Evolutionary conservation across 352 stramenopile genomes (phyloP), one percentile per base, ranked within the genome.

Genomic region (Pythium pyrilobum): DNA sequence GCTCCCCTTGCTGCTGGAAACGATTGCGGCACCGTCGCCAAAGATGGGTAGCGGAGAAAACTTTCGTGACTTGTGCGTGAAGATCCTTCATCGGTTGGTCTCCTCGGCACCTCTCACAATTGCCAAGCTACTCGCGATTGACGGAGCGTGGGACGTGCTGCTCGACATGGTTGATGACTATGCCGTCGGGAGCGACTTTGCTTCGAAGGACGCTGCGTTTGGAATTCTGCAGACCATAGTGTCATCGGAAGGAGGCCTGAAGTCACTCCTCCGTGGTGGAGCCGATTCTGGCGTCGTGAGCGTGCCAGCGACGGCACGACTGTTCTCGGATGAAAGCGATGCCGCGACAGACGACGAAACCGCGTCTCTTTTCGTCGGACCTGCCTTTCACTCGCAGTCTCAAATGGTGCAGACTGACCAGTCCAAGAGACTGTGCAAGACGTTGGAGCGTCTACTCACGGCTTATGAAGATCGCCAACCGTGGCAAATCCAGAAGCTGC

Each of bases 401-500:
- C 29, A 66, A n/a, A 10, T 41, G 11, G 42, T 56, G 50, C 36
- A 31, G 9, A 58, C 56, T 12, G 28, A 24, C 8, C 44, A 69
- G 36, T 59, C 61, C 1, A 46, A 5, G 46, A 67, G 74, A 7
- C 70, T 91, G 5, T 88, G 76, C 56, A 74, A 74, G 4, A 51
- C 85, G 13, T 49, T 91, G 8, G 78, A 89, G 51, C 65, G 71
- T 49, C 67, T 89, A 21, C 82, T 91, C 48, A 66, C 87, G 23
- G 74, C 72, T 7, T 80, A 81, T 27, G 77, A 88, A 44, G 81
- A 82, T 16, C 85, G 86, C n/a, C 81, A 89, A 56, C 73, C 77
- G 20, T 89, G 77, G 77, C 74, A 85, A 41, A 79, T 89, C 16
- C 81, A 91, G 24, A 85, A 87, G 37, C 59, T 85, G 27, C 81